Conservation (phyloP, 306 rosid species). For the Senna tora region DNA sequence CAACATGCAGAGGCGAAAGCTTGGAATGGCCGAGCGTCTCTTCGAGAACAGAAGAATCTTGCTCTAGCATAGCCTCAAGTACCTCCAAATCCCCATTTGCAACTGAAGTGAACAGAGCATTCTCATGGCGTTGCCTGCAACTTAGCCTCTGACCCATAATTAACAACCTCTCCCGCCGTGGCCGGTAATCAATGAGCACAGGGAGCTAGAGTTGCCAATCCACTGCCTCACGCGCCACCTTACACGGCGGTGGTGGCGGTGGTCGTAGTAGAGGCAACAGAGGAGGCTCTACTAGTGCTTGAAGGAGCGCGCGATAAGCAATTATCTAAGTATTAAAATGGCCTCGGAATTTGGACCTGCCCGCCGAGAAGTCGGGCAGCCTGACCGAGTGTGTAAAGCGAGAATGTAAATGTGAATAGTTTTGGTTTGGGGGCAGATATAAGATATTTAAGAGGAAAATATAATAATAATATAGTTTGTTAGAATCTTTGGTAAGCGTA, state of each 20-base stretch:
- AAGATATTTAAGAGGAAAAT: not conserved
- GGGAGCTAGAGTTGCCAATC: slow-evolving; percentile 10
- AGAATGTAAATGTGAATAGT: not conserved
- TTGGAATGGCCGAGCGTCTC: slow-evolving; percentile 45
- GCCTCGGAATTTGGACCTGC: slow-evolving; percentile 60
- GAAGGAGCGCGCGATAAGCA: slow-evolving; percentile 10
- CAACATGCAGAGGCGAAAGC: slow-evolving; percentile 72
- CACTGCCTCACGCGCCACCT: slow-evolving; percentile 54
- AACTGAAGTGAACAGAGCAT: slow-evolving; percentile 61
- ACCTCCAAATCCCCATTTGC: slow-evolving; percentile 63
- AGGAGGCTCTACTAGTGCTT: no score
- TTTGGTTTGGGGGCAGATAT: slow-evolving; percentile 20
- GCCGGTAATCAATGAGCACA: slow-evolving; percentile 20
- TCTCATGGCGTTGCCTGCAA: slow-evolving; percentile 52
- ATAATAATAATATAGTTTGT: not conserved
- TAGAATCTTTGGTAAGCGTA: slow-evolving; percentile 11
- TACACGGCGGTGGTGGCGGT: slow-evolving; percentile 38
- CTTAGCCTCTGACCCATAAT: slow-evolving; percentile 82
- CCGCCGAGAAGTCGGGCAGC: slow-evolving; percentile 66
- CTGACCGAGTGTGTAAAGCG: slow-evolving; percentile 40
- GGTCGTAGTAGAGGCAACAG: not conserved
- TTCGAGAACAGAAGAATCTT: slow-evolving; percentile 55
- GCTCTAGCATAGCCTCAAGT: slow-evolving; percentile 48
- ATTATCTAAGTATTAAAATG: slow-evolving; percentile 27
- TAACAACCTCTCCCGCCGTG: slow-evolving; percentile 31